Base-by-base conservation (phyloP, 345 rosid genomes). In the Triadica sebifera region DNA sequence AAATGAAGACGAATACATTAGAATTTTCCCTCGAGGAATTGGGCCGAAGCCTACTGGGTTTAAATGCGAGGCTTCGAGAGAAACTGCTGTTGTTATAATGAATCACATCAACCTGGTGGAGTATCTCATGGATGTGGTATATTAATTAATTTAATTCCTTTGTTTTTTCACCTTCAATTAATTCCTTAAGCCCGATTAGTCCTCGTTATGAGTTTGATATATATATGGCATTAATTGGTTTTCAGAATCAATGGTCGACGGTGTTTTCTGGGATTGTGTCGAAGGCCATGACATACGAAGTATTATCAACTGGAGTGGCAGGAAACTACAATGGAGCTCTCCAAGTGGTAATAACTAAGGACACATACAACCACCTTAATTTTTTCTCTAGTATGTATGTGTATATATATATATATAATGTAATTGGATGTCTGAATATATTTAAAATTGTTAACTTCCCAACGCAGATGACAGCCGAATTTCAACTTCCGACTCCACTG, bases 101-200 rank as follows among this genome's bases (percentile, higher is more conserved):
- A 84, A 84, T 78, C 93, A 81, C 80, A 82, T 78, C 52, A 81
- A 65, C 79, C 84, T 96, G 12, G 91, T 93, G 61, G 88, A 86
- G 81, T 87, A 88, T 74, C 91, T 96, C 45, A 90, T 96, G 99
- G 90, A 86, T 74, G 85, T 72, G 90, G 99, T 96, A 78, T 49
- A 8, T 39, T 7, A 6, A 8, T 58, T 29, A 29, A 29, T 29
- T 29, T 29, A 29, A 29, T 29, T 29, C 34, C 34, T 29, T n/a
- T n/a, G n/a, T n/a, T n/a, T 29, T 29, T 29, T 29, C 34, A 29
- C 34, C 34, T 1, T 29, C 34, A 29, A 29, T 29, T 29, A 29
- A 29, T 1, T 29, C 34, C 34, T 29, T 29, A 29, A 29, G 34
- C 34, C 34, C 34, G 34, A 29, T 29, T 29, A 29, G 34, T 29